These are phyloP conservation scores for Mucor mucedo DNA, from an alignment of 371 early-diverging fungal species.

Conservation along the genomic window DNA sequence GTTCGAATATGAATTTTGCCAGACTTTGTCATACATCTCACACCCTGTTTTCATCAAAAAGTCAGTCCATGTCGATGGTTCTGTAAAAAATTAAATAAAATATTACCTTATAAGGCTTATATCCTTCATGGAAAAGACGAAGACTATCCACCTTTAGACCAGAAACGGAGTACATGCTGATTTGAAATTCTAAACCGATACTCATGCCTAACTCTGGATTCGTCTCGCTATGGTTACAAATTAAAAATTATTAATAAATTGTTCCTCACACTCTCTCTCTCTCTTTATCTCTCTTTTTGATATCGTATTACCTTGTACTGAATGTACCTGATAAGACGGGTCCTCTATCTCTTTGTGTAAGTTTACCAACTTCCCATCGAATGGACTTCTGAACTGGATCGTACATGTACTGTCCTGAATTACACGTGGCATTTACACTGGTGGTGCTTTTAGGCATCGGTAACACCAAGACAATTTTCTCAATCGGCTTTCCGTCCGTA, in stretches of 20 bases:
- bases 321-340: slow-evolving; percentile 74
- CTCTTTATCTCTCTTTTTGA: background rate
- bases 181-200: slow-evolving; percentile 71
- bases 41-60: slow-evolving; percentile 45
- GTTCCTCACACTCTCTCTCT: too few species aligned
- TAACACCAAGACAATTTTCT: slow-evolving; percentile 64
- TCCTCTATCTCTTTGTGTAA: slow-evolving; percentile 59
- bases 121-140: slow-evolving; percentile 76
- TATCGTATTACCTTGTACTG: slow-evolving; percentile 41
- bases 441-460: slow-evolving; percentile 67
- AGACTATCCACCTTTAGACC: slow-evolving; percentile 80
- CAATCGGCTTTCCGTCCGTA: slow-evolving; percentile 72
- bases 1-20: slow-evolving; percentile 78
- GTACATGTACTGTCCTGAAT: slow-evolving; percentile 73
- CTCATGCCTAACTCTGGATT: slow-evolving; percentile 62
- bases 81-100: background rate
- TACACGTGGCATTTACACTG: slow-evolving; percentile 65
- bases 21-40: slow-evolving; percentile 74
- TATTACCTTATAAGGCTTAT: slow-evolving; percentile 83
- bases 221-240: slow-evolving; percentile 42
- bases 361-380: slow-evolving; percentile 74
- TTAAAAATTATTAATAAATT: background rate
- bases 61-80: too few species aligned
- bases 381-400: slow-evolving; percentile 75
- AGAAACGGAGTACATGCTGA: slow-evolving; percentile 75